A percentile compares a stretch with the other conserved stretches of the same genome.
phyloP scores from a whole-genome alignment of 208 protist species.

The Novymonas esmeraldas region DNA sequence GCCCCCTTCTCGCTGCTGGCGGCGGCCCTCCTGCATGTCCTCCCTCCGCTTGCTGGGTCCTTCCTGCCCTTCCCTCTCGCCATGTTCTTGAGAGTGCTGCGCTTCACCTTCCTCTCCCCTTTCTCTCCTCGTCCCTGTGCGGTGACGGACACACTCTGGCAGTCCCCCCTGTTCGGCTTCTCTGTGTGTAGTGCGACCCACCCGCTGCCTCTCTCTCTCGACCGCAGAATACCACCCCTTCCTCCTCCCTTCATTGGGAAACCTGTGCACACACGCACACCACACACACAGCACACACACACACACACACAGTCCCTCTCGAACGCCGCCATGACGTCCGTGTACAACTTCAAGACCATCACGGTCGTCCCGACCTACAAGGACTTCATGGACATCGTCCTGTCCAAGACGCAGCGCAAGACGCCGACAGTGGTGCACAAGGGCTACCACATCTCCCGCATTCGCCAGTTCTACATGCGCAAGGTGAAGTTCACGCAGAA shows the following conservation, averaged over 20 bases:
- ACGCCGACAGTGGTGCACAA: slow-evolving; percentile 99
- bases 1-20: no score
- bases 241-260: no score
- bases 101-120: neutral
- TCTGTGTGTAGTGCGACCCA: neutral
- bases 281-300: no score
- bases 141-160: neutral
- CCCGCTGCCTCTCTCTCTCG: neutral
- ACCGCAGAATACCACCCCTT: neutral
- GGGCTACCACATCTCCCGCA: slow-evolving; percentile 98
- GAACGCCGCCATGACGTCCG: slow-evolving; percentile 73
- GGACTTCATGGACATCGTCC: slow-evolving; percentile 99
- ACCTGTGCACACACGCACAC: no score
- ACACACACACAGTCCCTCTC: no score
- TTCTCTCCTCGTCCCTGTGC: neutral
- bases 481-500: slow-evolving; percentile 99
- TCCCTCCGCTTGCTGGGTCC: no score
- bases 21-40: no score
- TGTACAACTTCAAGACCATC: slow-evolving; percentile 99
- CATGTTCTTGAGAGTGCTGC: neutral
- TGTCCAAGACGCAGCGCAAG: slow-evolving; percentile 99
- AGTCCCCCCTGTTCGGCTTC: neutral
- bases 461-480: slow-evolving; percentile 99
- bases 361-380: slow-evolving; percentile 96
- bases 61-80: neutral